A percentile compares a stretch with the other conserved stretches of the same genome.
These are phyloP conservation scores for Osmozyma mogii DNA, from an alignment of 805 yeast genomes.

Conservation along the genomic window DNA sequence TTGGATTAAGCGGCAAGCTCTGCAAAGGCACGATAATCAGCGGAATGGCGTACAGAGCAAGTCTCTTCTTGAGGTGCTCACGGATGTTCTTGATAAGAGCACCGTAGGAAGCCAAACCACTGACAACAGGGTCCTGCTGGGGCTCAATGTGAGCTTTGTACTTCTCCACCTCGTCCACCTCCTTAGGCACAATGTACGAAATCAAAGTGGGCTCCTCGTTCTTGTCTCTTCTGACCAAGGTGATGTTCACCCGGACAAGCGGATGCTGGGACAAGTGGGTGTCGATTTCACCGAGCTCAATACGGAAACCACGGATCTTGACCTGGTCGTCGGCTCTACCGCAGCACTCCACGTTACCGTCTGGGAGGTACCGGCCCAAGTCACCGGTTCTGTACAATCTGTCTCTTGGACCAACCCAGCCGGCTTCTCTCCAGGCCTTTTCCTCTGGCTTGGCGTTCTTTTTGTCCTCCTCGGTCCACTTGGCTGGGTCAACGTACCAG, in stretches of 20 bases:
- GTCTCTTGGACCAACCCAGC: conserved; percentile 92
- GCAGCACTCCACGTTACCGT: conserved; percentile 95
- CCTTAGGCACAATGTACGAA: conserved; percentile 81
- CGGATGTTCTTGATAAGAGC: conserved; percentile 75
- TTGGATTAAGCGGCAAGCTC: conserved; percentile 89
- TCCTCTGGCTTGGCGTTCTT: conserved; percentile 34
- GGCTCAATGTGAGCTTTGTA: conserved; percentile 43
- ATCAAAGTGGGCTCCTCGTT: conserved; percentile 88
- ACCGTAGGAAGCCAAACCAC: conserved; percentile 70
- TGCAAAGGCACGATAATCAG: conserved; percentile 81
- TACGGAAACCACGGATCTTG: conserved; percentile 96
- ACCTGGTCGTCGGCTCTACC: conserved; percentile 99
- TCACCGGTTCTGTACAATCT: conserved; percentile 96
- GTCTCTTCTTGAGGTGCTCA: conserved; percentile 73
- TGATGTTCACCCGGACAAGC: conserved; percentile 83
- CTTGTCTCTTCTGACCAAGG: conserved; percentile 85
- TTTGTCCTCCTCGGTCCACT: conserved; percentile 56
- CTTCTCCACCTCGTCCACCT: conserved; percentile 34
- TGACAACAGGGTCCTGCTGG: conserved; percentile 58
- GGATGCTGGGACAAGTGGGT: conserved; percentile 95
- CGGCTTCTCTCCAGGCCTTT: conserved; percentile 56
- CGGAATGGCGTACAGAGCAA: conserved; percentile 92
- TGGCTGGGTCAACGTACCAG: conserved; percentile 73
- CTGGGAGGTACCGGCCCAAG: conserved; percentile 91
- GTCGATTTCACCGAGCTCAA: conserved; percentile 96